Evolutionary conservation across 768 basidiomycete genomes (phyloP).

Genomic region (Tylopilus sp.): DNA sequence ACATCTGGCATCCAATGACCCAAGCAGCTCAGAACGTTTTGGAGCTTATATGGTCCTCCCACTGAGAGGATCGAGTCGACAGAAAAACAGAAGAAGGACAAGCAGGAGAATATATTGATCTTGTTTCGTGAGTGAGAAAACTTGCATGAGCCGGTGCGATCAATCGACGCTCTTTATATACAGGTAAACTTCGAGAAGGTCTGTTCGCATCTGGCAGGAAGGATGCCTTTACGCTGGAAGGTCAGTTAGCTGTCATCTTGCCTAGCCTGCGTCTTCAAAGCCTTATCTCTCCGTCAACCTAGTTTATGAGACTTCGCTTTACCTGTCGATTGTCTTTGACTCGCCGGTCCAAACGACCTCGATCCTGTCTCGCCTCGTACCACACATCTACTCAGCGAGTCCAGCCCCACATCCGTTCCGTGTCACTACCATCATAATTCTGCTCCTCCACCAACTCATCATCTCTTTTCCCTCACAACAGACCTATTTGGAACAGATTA

Average conservation of each 20-base stretch:
- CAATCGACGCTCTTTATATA: background rate
- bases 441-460: constrained; percentile 57
- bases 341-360: constrained; percentile 59
- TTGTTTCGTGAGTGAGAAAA: constrained; percentile 55
- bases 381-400: constrained; percentile 39
- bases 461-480: constrained; percentile 63
- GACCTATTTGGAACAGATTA: constrained; percentile 37
- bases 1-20: background rate
- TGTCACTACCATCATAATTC: constrained; percentile 40
- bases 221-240: constrained; percentile 67
- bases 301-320: constrained; percentile 77
- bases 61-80: constrained; percentile 12
- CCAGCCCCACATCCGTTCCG: constrained; percentile 18
- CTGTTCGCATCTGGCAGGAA: constrained; percentile 55
- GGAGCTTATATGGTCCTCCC: constrained; percentile 33
- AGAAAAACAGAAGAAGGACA: constrained; percentile 41
- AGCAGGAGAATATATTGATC: constrained; percentile 67
- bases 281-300: constrained; percentile 1
- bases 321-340: constrained; percentile 59
- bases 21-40: constrained; percentile 50
- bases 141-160: background rate
- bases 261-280: background rate
- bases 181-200: constrained; percentile 78
- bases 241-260: constrained; percentile 34
- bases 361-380: constrained; percentile 58